A percentile compares a stretch with the other conserved stretches of the same genome.
Evolutionary conservation across 2,329 filamentous ascomycete genomes (phyloP).

Genomic region (Fusarium euwallaceae): DNA sequence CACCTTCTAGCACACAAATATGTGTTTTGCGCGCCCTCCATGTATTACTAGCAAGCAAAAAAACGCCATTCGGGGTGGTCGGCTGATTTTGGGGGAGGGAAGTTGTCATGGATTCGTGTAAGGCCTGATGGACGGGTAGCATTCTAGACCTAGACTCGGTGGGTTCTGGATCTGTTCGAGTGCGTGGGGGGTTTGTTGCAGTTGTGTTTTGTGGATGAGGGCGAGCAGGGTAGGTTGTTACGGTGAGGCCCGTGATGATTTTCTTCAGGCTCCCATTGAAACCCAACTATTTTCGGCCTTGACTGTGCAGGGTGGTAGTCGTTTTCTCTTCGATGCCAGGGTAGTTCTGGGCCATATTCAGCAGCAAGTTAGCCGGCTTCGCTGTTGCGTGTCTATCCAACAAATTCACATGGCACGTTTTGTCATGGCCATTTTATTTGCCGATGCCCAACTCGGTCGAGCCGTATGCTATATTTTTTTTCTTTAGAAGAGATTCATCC

Average conservation of each 20-base stretch:
- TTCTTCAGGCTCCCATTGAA: background rate
- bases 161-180: background rate
- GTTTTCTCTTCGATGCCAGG: no score
- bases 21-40: background rate
- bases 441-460: background rate
- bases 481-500: background rate
- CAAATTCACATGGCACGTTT: background rate
- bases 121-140: background rate
- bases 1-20: no score
- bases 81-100: background rate
- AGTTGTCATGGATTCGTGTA: slow-evolving; percentile 3
- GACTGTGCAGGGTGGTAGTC: no score
- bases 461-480: background rate
- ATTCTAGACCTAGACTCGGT: background rate
- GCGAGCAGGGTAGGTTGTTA: background rate
- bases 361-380: background rate
- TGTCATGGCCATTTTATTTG: background rate
- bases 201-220: no score
- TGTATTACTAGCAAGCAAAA: background rate
- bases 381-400: background rate
- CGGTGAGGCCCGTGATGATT: background rate
- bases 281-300: background rate
- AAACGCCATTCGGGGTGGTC: background rate
- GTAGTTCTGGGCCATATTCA: no score
- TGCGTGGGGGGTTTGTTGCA: background rate